Conservation (phyloP, 371 early-diverging fungal genomes). For the Thermomucor indicae-seudaticae region DNA sequence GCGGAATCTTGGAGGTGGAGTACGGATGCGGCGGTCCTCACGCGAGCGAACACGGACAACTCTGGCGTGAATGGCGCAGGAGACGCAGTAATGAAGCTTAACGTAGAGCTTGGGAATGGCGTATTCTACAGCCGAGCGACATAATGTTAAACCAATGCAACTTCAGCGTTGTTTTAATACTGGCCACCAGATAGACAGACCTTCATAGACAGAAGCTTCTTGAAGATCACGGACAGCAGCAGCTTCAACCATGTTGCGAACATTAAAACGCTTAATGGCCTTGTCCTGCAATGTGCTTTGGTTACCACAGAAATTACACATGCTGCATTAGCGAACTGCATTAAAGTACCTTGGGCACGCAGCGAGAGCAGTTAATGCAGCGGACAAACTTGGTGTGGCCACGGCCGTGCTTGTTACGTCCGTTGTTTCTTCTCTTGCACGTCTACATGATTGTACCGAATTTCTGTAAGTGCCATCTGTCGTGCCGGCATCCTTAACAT, state of each 20-base stretch:
- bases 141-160: background rate
- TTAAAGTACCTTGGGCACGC: slow-evolving; percentile 81
- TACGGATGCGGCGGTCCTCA: slow-evolving; percentile 89
- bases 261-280: slow-evolving; percentile 98
- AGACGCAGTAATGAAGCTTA: slow-evolving; percentile 97
- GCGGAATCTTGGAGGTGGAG: slow-evolving; percentile 87
- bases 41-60: slow-evolving; percentile 96
- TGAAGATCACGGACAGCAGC: slow-evolving; percentile 97
- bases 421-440: slow-evolving; percentile 98
- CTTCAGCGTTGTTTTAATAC: background rate
- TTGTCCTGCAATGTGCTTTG: slow-evolving; percentile 73
- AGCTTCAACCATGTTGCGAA: slow-evolving; percentile 98
- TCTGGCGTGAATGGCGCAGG: slow-evolving; percentile 98
- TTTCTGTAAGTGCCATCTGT: no score
- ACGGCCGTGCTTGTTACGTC: slow-evolving; percentile 98
- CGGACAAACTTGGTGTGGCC: slow-evolving; percentile 96
- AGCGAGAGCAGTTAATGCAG: slow-evolving; percentile 98
- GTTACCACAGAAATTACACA: background rate
- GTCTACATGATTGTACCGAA: no score
- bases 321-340: background rate
- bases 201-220: slow-evolving; percentile 94
- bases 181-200: no score
- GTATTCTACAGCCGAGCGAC: slow-evolving; percentile 60
- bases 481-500: no score
- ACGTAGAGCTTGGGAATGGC: slow-evolving; percentile 98